These are phyloP conservation scores for Stylosanthes scabra DNA, from an alignment of 331 rosid species.

Conservation along the genomic window DNA sequence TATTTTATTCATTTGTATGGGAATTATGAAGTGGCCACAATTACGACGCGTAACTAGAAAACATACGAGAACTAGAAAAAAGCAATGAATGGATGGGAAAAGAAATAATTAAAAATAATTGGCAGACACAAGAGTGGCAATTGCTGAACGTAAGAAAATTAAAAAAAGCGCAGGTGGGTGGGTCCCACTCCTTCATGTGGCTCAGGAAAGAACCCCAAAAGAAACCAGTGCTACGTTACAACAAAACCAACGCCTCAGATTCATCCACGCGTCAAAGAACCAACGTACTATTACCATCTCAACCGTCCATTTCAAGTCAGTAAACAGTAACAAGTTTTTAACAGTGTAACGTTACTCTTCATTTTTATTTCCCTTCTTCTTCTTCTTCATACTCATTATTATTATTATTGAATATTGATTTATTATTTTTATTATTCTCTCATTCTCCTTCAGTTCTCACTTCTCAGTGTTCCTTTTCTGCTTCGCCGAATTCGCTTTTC, in stretches of 20 bases:
- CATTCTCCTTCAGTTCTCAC: neutral
- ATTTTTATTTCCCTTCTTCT: neutral
- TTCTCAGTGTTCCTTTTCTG: neutral
- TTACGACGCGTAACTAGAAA: conserved; percentile 39
- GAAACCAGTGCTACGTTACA: neutral
- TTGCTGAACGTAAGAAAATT: neutral
- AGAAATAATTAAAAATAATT: neutral
- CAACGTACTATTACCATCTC: neutral
- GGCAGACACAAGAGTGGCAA: conserved; percentile 16
- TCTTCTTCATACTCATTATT: neutral
- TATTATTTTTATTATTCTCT: neutral
- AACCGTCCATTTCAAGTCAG: conserved; percentile 32
- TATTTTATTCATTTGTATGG: conserved; percentile 6
- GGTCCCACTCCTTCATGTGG: conserved; percentile 52
- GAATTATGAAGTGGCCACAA: conserved; percentile 36
- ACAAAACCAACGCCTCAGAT: conserved; percentile 23
- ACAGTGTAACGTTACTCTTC: neutral
- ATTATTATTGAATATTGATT: no score
- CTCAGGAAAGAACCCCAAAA: conserved; percentile 15
- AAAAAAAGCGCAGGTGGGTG: conserved; percentile 42
- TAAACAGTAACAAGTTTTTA: neutral
- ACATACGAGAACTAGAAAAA: conserved; percentile 37
- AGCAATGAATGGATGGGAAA: neutral
- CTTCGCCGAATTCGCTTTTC: conserved; percentile 14
- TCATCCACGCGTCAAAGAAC: neutral